A percentile compares a stretch with the other conserved stretches of the same genome.
phyloP scores from a whole-genome alignment of 202 grass and related monocot genomes.

The Setaria viridis region DNA sequence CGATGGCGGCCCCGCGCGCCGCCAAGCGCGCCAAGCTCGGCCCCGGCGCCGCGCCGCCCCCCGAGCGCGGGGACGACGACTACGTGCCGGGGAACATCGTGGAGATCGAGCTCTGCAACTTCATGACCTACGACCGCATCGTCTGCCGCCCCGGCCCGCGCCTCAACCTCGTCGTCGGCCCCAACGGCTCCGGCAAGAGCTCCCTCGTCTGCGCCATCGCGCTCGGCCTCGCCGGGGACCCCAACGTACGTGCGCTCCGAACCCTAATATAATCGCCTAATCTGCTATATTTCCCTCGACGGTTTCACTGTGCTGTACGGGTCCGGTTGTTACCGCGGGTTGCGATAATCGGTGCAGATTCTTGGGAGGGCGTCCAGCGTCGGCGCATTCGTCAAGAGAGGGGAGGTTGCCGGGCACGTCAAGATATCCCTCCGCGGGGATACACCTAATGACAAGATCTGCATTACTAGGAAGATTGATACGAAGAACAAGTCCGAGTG shows the following conservation, averaged over 20 bases:
- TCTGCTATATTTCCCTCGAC: background rate
- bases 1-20: conserved; percentile 59
- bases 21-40: conserved; percentile 69
- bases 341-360: conserved; percentile 46
- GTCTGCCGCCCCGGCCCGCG: conserved; percentile 82
- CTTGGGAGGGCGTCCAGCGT: conserved; percentile 87
- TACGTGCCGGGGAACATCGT: conserved; percentile 96
- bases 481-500: conserved; percentile 87
- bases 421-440: conserved; percentile 76
- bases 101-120: conserved; percentile 90
- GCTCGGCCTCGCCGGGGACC: conserved; percentile 78
- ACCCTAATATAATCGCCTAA: background rate
- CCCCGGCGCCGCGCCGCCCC: conserved; percentile 1
- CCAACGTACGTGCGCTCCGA: conserved; percentile 37
- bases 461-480: conserved; percentile 82
- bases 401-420: conserved; percentile 78
- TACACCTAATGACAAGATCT: conserved; percentile 52
- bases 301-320: background rate
- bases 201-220: conserved; percentile 92
- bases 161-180: conserved; percentile 91
- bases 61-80: conserved; percentile 79
- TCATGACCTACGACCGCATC: conserved; percentile 96
- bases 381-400: conserved; percentile 81
- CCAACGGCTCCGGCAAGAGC: conserved; percentile 94
- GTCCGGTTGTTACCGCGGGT: background rate